Base-by-base conservation (phyloP, 1,284 basidiomycete species). In the Austroboletus novae-zelandiae region DNA sequence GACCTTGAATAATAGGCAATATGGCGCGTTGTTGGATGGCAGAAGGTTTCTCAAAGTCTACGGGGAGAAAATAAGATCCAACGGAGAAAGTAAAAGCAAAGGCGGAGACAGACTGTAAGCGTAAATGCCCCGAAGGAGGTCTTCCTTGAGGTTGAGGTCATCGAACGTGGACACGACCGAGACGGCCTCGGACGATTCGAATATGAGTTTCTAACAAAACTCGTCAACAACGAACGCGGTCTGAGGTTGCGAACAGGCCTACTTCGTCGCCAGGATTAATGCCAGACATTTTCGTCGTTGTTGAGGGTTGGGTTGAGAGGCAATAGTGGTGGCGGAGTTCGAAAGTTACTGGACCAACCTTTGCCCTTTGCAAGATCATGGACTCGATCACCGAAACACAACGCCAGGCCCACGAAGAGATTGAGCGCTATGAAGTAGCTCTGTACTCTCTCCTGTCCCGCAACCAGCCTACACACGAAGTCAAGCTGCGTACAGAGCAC, bases 1-100 rank as follows among this genome's bases (percentile, higher is more conserved):
- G 86, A 18, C 93, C 93, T 72, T 94, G 89, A 46, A 85, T 94
- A 65, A 99, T 96, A 49, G 96, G 96, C 43, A 95, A 75, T 69
- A 99, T 98, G 29, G 96, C 96, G 60, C 96, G 88, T 73, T 98
- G 95, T 74, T 99, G 96, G 68, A 99, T 99, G 45, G 96, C 96
- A 54, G 96, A 98, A 23, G 97, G 94, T 71, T 96, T 97, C 80
- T 99, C 97, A 64, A 99, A 99, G 74, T 96, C 94, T 97, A 14
- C 11, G 6, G 27, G n/a, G 47, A 32, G 18, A 15, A 17, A 17
- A 23, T 50, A 52, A 54, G 39, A 48, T 13, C 11, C 27, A 35
- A 37, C 13, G 15, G 32, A 48, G 18, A 50, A 30, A 29, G 40
- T 44, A 23, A 25, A 1, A 1, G 14, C 11, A 13, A 31, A 9